phyloP scores from a whole-genome alignment of 257 asterid genomes.

The Salvia splendens region DNA sequence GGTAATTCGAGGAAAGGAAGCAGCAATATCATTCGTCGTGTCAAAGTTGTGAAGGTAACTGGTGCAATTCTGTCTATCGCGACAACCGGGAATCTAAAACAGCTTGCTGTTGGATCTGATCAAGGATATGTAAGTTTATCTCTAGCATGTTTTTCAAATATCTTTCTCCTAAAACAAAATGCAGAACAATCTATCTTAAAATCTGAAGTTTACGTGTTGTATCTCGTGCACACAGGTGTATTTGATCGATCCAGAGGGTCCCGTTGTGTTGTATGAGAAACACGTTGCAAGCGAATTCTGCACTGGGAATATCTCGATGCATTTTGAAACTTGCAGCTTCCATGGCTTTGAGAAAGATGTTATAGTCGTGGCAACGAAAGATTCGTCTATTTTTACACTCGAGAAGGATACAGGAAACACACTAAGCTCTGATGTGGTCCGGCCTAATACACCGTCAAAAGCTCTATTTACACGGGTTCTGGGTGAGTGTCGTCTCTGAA shows the following conservation, averaged over 20 bases:
- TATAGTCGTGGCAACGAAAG: slow-evolving; percentile 71
- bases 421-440: slow-evolving; percentile 59
- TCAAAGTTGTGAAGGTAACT: slow-evolving; percentile 68
- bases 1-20: slow-evolving; percentile 82
- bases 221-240: slow-evolving; percentile 51
- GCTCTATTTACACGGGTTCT: slow-evolving; percentile 70
- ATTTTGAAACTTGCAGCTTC: slow-evolving; percentile 69
- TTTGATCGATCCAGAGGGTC: slow-evolving; percentile 63
- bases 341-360: slow-evolving; percentile 90
- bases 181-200: no score
- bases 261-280: slow-evolving; percentile 59
- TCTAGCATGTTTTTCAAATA: slow-evolving; percentile 6
- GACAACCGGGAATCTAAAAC: slow-evolving; percentile 54
- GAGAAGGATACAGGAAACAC: slow-evolving; percentile 80
- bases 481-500: slow-evolving; percentile 44
- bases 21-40: slow-evolving; percentile 60
- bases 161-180: no score
- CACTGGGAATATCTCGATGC: slow-evolving; percentile 71
- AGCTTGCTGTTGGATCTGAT: slow-evolving; percentile 84
- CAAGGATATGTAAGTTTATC: slow-evolving; percentile 78
- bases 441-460: slow-evolving; percentile 76
- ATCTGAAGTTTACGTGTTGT: neutral
- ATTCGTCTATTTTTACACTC: slow-evolving; percentile 72
- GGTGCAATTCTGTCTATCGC: slow-evolving; percentile 71
- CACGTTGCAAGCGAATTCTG: slow-evolving; percentile 74